Base-by-base conservation (phyloP, 768 basidiomycete species). In the Macrocybe gigantea region DNA sequence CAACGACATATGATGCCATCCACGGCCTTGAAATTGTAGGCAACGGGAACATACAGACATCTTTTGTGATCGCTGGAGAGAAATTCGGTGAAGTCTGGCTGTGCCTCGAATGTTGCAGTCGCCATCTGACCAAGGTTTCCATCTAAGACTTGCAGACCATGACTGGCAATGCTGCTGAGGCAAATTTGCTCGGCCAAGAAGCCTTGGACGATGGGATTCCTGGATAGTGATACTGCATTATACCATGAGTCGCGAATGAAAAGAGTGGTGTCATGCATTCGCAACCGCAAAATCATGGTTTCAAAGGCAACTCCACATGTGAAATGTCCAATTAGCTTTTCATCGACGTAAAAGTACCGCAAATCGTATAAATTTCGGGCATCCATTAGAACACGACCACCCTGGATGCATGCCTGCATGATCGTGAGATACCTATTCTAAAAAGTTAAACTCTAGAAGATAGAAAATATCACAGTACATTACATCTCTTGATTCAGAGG, bases 311-410 rank as follows among this genome's bases (percentile, higher is more conserved):
- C 43, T 32, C 52, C 52, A 38, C 52, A 53, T 9, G 52, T 53
- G 42, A 37, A 53, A 41, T 33, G 49, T 45, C 48, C 52, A 47
- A 53, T 46, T 29, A 31, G 9, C 32, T 50, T 35, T 38, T n/a
- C 22, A 45, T 53, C 49, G n/a, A 53, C 52, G 29, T 53, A 53
- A 47, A 53, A 53, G 30, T 53, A 42, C 48, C 49, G 43, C 48
- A 53, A 47, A 39, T 53, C 52, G 42, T 49, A 53, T 35, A 53
- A 42, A 7, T 33, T 41, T 53, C 47, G 49, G 29, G 44, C 42
- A 45, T 53, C 30, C 38, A 30, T 8, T 10, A n/a, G 33, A 33
- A 53, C 52, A 45, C 7, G 42, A 45, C 41, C 36, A 50, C 43
- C 43, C 44, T 29, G 44, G 30, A 53, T 33, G 38, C 52, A 53